Evolutionary conservation across 257 asterid genomes (phyloP).

Genomic region (Nicotiana otophora): DNA sequence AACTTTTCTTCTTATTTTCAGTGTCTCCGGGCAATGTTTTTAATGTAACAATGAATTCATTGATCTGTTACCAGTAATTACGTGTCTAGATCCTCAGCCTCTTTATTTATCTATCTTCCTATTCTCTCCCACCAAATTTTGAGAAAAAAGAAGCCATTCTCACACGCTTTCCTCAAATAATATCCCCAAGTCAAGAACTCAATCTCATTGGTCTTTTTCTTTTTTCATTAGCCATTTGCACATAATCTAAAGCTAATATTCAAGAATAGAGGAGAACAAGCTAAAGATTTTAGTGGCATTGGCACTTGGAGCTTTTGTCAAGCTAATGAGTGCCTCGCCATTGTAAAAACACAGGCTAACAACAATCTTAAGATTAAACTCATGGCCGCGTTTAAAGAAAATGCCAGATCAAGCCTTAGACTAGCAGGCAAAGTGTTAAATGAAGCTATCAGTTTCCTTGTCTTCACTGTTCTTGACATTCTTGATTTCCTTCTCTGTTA

Average conservation of each 20-base stretch:
- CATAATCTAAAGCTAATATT: not conserved
- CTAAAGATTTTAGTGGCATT: not conserved
- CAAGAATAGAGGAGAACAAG: not conserved
- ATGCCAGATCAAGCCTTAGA: constrained; percentile 13
- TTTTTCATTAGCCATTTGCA: not conserved
- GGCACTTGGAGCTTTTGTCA: not conserved
- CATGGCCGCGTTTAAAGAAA: constrained; percentile 16
- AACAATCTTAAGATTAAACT: too few relatives aligned
- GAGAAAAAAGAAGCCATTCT: not conserved
- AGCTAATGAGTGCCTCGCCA: not conserved
- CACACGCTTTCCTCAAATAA: constrained; percentile 19
- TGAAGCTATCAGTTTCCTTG: constrained; percentile 43
- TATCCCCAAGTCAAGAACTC: not conserved
- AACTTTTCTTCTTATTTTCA: constrained; percentile 19
- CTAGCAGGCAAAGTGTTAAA: constrained; percentile 42
- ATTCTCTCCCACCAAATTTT: constrained; percentile 4
- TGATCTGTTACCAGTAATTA: constrained; percentile 41
- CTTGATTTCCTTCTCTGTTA: constrained; percentile 63
- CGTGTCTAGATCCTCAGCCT: constrained; percentile 24
- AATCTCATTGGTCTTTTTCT: not conserved
- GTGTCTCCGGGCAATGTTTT: constrained; percentile 13
- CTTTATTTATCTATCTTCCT: constrained; percentile 4
- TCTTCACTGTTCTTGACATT: constrained; percentile 52
- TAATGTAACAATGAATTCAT: constrained; percentile 35
- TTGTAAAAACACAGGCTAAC: not conserved